Percentiles rank a stretch among this genome's conserved stretches.
Evolutionary conservation across 1,284 basidiomycete species (phyloP).

Genomic region (Wallemia hederae): DNA sequence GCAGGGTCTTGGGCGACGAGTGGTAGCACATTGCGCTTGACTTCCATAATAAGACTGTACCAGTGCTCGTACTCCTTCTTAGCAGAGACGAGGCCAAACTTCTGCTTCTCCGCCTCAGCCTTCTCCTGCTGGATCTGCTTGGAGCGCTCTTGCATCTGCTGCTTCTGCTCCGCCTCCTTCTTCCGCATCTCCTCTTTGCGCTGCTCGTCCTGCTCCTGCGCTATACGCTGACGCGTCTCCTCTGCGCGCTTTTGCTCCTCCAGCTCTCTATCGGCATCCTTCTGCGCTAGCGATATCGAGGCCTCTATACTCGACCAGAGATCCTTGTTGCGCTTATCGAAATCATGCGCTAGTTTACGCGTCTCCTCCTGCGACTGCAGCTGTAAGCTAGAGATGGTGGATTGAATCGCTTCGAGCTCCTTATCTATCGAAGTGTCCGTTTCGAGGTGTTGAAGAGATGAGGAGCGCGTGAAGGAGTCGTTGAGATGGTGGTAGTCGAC

Average conservation of each 20-base stretch:
- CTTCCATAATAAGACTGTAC: conserved; percentile 29
- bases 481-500: neutral
- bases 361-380: neutral
- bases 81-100: conserved; percentile 24
- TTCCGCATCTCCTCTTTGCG: conserved; percentile 10
- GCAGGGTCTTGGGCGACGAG: conserved; percentile 33
- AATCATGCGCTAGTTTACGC: neutral
- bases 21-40: conserved; percentile 48
- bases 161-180: conserved; percentile 5
- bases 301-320: neutral
- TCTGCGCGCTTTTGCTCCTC: neutral
- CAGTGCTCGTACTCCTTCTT: conserved; percentile 38
- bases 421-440: neutral
- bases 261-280: neutral
- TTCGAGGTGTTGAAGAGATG: neutral
- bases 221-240: neutral
- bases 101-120: neutral
- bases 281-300: neutral
- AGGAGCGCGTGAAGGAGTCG: neutral
- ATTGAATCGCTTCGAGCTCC: neutral
- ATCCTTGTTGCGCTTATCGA: neutral
- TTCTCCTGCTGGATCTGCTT: conserved; percentile 10
- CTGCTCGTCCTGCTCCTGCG: neutral
- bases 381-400: neutral
- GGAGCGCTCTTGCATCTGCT: conserved; percentile 16